A percentile compares a stretch with the other conserved stretches of the same genome.
These are phyloP conservation scores for Entomortierella parvispora DNA, from an alignment of 192 early-diverging fungal genomes.

Conservation along the genomic window DNA sequence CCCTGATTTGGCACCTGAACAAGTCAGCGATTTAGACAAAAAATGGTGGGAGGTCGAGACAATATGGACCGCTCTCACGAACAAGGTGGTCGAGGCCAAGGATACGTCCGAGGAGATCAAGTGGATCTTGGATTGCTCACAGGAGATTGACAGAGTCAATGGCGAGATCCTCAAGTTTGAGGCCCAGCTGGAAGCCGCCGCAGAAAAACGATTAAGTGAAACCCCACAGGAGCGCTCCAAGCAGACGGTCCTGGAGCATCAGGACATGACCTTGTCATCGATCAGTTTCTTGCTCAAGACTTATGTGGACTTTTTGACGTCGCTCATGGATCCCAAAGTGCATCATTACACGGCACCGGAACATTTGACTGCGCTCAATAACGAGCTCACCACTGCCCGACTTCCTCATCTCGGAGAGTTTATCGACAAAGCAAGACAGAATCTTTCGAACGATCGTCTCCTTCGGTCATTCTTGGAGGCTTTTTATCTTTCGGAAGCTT, in stretches of 20 bases:
- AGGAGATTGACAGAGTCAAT: constrained; percentile 44
- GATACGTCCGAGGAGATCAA: constrained; percentile 46
- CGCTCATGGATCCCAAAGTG: constrained; percentile 53
- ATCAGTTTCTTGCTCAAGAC: constrained; percentile 47
- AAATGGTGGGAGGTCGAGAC: constrained; percentile 51
- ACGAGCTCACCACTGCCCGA: constrained; percentile 36
- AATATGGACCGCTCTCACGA: constrained; percentile 39
- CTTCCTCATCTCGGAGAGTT: constrained; percentile 32
- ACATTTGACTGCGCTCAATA: constrained; percentile 39
- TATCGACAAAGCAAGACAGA: constrained; percentile 41
- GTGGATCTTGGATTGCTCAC: constrained; percentile 50
- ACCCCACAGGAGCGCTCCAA: constrained; percentile 36
- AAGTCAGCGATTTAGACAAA: constrained; percentile 40
- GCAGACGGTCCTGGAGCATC: constrained; percentile 35
- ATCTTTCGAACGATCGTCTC: constrained; percentile 42
- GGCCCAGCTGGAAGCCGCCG: constrained; percentile 32
- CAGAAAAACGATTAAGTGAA: constrained; percentile 30
- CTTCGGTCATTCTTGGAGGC: constrained; percentile 34
- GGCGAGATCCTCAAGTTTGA: constrained; percentile 47
- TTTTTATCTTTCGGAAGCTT: constrained; percentile 36
- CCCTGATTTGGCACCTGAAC: constrained; percentile 39
- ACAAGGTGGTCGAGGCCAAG: constrained; percentile 37
- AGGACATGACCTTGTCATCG: constrained; percentile 44
- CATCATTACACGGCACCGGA: constrained; percentile 46
- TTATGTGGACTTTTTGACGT: constrained; percentile 45